A percentile compares a stretch with the other conserved stretches of the same genome.
Conservation (phyloP, 1,139 yeast genomes). For the Nadsonia starkeyi-henricii region DNA sequence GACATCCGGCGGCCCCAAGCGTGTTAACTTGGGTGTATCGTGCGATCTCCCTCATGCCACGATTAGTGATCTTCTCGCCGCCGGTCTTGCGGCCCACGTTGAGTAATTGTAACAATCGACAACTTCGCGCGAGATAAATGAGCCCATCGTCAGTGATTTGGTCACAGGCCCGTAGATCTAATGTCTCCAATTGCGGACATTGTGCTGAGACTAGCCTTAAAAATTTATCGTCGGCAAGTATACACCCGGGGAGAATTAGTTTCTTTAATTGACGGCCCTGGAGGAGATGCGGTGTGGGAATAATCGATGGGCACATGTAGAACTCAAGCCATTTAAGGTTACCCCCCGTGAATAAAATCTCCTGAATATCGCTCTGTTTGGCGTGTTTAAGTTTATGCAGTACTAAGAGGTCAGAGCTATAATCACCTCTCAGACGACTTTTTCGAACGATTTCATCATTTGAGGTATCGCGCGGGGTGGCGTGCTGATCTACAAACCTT, state of each 20-base stretch:
- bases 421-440: too few species aligned
- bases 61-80: constrained; percentile 60
- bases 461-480: too few species aligned
- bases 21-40: constrained; percentile 45
- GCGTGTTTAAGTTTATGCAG: constrained; percentile 36
- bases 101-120: constrained; percentile 40
- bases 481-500: constrained; percentile 24
- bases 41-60: constrained; percentile 45
- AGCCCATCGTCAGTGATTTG: constrained; percentile 63
- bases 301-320: constrained; percentile 64
- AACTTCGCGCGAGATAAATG: constrained; percentile 45
- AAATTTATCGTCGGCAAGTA: constrained; percentile 45
- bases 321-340: constrained; percentile 57
- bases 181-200: constrained; percentile 46
- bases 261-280: constrained; percentile 33
- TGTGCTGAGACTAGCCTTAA: constrained; percentile 36
- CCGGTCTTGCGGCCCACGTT: constrained; percentile 71
- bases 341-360: constrained; percentile 26
- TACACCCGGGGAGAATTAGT: constrained; percentile 60
- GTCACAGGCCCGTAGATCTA: constrained; percentile 83
- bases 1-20: constrained; percentile 82
- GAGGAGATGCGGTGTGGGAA: constrained; percentile 41
- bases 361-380: constrained; percentile 29
- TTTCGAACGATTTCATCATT: too few species aligned
- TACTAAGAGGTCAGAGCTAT: constrained; percentile 30